phyloP scores from a whole-genome alignment of 2,329 filamentous ascomycete species.

The Botrytis porri region DNA sequence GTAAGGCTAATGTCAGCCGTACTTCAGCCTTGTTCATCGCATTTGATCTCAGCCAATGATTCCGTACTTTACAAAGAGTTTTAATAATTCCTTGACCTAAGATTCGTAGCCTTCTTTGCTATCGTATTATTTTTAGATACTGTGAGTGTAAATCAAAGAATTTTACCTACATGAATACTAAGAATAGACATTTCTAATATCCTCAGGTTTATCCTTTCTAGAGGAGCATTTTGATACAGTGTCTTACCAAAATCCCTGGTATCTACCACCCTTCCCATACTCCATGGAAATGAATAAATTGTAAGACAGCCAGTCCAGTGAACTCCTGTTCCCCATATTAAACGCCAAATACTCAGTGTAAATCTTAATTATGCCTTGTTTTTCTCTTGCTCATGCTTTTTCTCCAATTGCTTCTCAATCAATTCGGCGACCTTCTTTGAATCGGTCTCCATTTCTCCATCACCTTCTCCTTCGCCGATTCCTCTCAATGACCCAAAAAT shows the following conservation, averaged over 20 bases:
- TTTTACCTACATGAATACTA: background rate
- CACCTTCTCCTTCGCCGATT: conserved; percentile 44
- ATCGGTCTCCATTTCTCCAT: conserved; percentile 41
- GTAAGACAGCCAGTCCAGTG: background rate
- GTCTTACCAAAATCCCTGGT: conserved; percentile 16
- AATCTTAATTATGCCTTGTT: background rate
- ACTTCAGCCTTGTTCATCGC: background rate
- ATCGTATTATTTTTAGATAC: background rate
- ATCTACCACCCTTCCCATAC: conserved; percentile 12
- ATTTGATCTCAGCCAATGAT: background rate
- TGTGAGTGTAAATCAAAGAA: background rate
- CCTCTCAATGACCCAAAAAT: conserved; percentile 47
- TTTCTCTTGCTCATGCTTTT: conserved; percentile 15
- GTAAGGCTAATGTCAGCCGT: background rate
- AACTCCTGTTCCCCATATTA: background rate
- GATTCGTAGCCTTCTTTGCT: background rate
- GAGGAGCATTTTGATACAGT: background rate
- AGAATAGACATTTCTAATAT: background rate
- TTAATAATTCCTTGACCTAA: background rate
- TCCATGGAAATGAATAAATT: background rate
- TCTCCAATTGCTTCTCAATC: conserved; percentile 29
- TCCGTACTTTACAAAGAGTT: background rate
- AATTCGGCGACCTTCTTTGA: conserved; percentile 37
- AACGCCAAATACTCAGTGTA: background rate
- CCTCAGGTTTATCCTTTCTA: background rate